phyloP scores from a whole-genome alignment of 2,329 filamentous ascomycete genomes.

The Apiospora aurea region DNA sequence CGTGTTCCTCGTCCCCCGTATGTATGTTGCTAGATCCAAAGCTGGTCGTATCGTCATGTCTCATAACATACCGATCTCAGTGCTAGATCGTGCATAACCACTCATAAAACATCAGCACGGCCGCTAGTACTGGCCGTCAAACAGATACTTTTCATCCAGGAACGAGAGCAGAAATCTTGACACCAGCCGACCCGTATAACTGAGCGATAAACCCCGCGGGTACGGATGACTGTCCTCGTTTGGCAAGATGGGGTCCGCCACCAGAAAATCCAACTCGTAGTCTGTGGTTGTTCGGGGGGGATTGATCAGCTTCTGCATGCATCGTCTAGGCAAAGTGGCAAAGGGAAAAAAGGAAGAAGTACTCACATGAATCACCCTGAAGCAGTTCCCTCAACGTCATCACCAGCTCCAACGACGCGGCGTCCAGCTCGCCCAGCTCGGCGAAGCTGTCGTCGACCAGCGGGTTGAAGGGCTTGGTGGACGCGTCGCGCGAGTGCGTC shows the following conservation, averaged over 20 bases:
- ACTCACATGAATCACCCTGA: constrained; percentile 52
- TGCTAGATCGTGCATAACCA: neutral
- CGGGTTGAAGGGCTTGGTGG: constrained; percentile 61
- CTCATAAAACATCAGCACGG: neutral
- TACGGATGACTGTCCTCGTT: constrained; percentile 53
- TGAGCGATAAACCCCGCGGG: constrained; percentile 54
- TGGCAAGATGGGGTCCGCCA: constrained; percentile 55
- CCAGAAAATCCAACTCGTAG: constrained; percentile 52
- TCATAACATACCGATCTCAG: neutral
- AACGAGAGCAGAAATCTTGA: constrained; percentile 64
- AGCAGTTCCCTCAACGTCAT: constrained; percentile 52
- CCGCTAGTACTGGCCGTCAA: constrained; percentile 45
- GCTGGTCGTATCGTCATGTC: neutral
- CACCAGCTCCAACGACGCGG: constrained; percentile 54
- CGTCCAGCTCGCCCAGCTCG: constrained; percentile 54
- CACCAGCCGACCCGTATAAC: constrained; percentile 61
- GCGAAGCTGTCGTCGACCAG: constrained; percentile 54
- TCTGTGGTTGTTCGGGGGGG: constrained; percentile 34
- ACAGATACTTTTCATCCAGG: constrained; percentile 56
- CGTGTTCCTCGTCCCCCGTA: neutral
- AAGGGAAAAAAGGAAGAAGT: constrained; percentile 29
- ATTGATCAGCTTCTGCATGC: neutral
- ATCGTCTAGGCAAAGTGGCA: constrained; percentile 12
- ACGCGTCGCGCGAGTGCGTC: constrained; percentile 59
- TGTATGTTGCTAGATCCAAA: neutral